Base-by-base conservation (phyloP, 441 rosid species). In the Populus hybrid region DNA sequence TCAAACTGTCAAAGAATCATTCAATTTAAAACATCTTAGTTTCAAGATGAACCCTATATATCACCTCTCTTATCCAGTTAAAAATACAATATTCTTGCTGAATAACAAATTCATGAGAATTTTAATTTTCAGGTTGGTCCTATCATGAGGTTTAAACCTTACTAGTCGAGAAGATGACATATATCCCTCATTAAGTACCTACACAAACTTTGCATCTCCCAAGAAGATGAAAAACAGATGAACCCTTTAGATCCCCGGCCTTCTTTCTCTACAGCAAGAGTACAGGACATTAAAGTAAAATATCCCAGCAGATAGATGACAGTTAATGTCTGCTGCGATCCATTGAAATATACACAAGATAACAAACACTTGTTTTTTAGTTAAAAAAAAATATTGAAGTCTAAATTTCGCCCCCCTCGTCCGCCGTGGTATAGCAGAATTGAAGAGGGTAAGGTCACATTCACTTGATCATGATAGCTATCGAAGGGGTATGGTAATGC, bases 331-430 rank as follows among this genome's bases (percentile, higher is more conserved):
- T 45, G 56, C 56, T 45, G 56, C 0, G 56, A 45, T 45, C 56
- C 56, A 45, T 45, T 45, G 56, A 45, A 45, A 45, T 45, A 45
- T 45, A 16, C 2, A 14, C 56, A 14, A 45, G 56, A 45, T 45
- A 63, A 4, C 24, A 63, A 63, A 21, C 67, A 68, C n/a, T 11
- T 68, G n/a, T 14, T 28, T 31, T 11, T 20, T 21, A 9, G 40
- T 11, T 18, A 7, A 7, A 28, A 31, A 26, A 1, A 14, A 68
- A 18, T 6, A 68, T 42, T 45, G 56, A 45, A 45, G 18, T 45
- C 56, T 45, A 26, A 68, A 68, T 68, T 24, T 76, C 82, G 78
- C 82, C 87, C 87, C 82, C 83, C 67, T 74, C 76, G 85, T 82
- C 85, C 85, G 82, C 84, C 67, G 84, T 53, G 69, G 38, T 74